Evolutionary conservation across 2,329 filamentous ascomycete genomes (phyloP).

Genomic region (Magnaporthiopsis poae): DNA sequence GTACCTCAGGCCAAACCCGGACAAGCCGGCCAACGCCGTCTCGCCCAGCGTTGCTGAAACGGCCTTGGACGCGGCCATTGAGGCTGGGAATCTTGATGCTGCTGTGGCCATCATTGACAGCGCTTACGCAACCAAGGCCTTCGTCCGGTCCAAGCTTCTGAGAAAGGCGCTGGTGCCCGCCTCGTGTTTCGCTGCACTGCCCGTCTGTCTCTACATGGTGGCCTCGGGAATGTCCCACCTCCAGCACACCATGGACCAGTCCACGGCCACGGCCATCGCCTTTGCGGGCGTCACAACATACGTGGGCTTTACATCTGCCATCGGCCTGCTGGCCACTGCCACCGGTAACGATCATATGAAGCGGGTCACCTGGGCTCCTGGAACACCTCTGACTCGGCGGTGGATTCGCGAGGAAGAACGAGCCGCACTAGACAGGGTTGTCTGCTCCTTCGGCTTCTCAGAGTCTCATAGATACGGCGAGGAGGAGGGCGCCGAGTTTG

Average conservation of each 20-base stretch:
- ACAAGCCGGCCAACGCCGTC: constrained; percentile 61
- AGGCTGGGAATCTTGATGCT: constrained; percentile 65
- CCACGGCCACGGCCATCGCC: constrained; percentile 64
- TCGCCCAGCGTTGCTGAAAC: constrained; percentile 58
- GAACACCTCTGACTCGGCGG: constrained; percentile 67
- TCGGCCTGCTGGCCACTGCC: constrained; percentile 74
- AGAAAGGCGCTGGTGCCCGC: constrained; percentile 53
- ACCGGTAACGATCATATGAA: constrained; percentile 93
- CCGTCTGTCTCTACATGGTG: constrained; percentile 59
- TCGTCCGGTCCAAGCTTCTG: constrained; percentile 56
- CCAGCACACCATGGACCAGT: constrained; percentile 68
- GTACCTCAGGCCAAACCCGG: constrained; percentile 56
- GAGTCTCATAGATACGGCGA: constrained; percentile 72
- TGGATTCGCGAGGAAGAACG: constrained; percentile 89
- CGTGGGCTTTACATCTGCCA: constrained; percentile 65
- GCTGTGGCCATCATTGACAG: constrained; percentile 67
- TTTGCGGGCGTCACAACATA: constrained; percentile 78
- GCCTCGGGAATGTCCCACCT: constrained; percentile 56
- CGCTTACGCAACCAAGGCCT: constrained; percentile 58
- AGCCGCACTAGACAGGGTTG: constrained; percentile 74
- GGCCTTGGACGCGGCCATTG: constrained; percentile 72
- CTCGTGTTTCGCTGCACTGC: constrained; percentile 45
- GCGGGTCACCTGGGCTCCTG: constrained; percentile 79
- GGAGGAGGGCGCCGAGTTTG: constrained; percentile 86
- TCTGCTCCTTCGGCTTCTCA: constrained; percentile 83